Evolutionary conservation across 2,329 filamentous ascomycete genomes (phyloP).

Genomic region (Neopestalotiopsis sp.): DNA sequence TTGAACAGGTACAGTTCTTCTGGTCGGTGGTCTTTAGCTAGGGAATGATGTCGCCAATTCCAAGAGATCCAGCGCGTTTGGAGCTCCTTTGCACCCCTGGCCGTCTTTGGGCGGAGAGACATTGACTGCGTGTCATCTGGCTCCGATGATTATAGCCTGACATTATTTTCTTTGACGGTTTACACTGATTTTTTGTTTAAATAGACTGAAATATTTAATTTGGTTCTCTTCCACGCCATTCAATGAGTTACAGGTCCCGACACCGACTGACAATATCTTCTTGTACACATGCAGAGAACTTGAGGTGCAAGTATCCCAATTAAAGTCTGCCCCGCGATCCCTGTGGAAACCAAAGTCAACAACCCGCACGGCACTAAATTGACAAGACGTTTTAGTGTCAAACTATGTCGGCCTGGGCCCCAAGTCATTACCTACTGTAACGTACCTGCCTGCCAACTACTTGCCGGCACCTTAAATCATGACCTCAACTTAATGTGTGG

Average conservation of each 20-base stretch:
- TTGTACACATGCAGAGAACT: neutral
- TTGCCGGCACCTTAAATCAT: neutral
- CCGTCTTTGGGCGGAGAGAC: neutral
- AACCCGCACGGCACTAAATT: neutral
- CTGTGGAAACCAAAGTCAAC: constrained; percentile 22
- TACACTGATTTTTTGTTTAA: too few relatives aligned
- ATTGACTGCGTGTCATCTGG: neutral
- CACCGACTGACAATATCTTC: too few relatives aligned
- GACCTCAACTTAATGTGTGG: neutral
- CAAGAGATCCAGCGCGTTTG: neutral
- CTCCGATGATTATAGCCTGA: neutral
- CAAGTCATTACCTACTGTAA: too few relatives aligned
- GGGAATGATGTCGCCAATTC: constrained; percentile 11
- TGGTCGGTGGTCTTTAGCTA: neutral
- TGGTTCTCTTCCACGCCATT: too few relatives aligned
- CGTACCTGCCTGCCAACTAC: neutral
- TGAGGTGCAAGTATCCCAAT: neutral
- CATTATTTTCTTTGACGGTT: neutral
- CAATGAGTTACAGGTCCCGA: too few relatives aligned
- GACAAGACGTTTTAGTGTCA: neutral
- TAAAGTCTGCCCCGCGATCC: constrained; percentile 16
- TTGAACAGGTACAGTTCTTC: neutral
- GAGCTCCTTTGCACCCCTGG: constrained; percentile 11
- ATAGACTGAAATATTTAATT: too few relatives aligned
- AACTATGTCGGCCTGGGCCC: neutral